These are phyloP conservation scores for Achlya hypogyna DNA, from an alignment of 352 stramenopile genomes.

Conservation along the genomic window DNA sequence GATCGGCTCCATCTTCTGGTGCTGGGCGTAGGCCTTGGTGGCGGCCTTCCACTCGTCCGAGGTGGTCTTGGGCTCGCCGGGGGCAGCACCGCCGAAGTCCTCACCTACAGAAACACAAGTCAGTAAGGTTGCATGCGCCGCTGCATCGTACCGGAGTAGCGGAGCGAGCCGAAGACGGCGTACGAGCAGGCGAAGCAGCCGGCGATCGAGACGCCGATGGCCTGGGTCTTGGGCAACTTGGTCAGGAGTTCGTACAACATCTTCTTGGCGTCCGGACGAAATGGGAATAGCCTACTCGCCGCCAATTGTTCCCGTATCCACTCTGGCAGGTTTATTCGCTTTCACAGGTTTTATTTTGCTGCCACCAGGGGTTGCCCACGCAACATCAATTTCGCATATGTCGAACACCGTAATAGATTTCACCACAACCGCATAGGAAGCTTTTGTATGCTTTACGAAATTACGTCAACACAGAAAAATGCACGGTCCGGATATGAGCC, in stretches of 20 bases:
- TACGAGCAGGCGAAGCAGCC: conserved; percentile 36
- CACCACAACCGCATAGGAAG: neutral
- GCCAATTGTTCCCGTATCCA: conserved; percentile 15
- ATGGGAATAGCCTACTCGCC: conserved; percentile 11
- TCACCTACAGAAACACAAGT: conserved; percentile 30
- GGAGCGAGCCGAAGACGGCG: conserved; percentile 36
- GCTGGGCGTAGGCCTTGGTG: conserved; percentile 64
- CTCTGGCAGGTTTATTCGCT: conserved; percentile 5
- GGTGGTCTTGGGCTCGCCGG: conserved; percentile 54
- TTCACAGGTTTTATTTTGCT: neutral
- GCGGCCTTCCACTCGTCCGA: conserved; percentile 65
- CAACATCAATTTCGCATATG: conserved; percentile 2
- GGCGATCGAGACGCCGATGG: conserved; percentile 38
- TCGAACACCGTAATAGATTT: neutral
- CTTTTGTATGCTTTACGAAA: neutral
- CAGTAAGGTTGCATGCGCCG: neutral
- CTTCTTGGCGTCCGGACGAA: conserved; percentile 13
- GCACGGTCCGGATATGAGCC: conserved; percentile 9
- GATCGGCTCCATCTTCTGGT: conserved; percentile 80
- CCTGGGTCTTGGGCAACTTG: conserved; percentile 55
- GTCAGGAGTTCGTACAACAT: conserved; percentile 60
- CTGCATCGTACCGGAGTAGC: conserved; percentile 47
- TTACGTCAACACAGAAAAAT: conserved; percentile 9
- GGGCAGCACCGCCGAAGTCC: conserved; percentile 43
- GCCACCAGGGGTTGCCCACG: neutral